Conservation (phyloP, 495 filamentous ascomycete species). For the Lepraria neglecta region DNA sequence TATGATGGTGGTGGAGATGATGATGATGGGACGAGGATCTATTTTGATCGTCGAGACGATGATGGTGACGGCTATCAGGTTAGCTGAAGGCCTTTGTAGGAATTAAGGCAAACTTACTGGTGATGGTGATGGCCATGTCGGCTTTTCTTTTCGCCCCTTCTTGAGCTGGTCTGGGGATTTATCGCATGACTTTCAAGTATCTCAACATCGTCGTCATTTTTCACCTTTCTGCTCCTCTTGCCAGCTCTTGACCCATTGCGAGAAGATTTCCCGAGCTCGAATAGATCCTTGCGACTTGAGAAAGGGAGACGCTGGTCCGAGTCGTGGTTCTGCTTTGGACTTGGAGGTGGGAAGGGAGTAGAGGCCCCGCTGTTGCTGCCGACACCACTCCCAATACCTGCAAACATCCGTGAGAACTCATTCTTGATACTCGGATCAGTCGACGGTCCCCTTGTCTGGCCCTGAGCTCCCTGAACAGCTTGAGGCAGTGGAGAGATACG, state of each 20-base stretch:
- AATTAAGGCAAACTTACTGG: constrained; percentile 41
- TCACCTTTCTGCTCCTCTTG: constrained; percentile 48
- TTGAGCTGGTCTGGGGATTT: constrained; percentile 44
- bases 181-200: constrained; percentile 51
- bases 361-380: constrained; percentile 52
- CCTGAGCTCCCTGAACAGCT: constrained; percentile 86
- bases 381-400: constrained; percentile 81
- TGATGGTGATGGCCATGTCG: constrained; percentile 53
- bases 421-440: constrained; percentile 83
- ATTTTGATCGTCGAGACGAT: constrained; percentile 64
- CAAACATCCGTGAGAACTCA: constrained; percentile 87
- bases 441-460: constrained; percentile 63
- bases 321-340: constrained; percentile 48
- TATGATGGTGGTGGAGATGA: constrained; percentile 53
- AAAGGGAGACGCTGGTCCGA: constrained; percentile 21
- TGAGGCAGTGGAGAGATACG: constrained; percentile 77
- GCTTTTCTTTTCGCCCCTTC: constrained; percentile 49
- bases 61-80: constrained; percentile 62
- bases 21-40: constrained; percentile 38
- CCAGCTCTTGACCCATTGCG: constrained; percentile 50
- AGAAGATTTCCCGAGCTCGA: constrained; percentile 34
- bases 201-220: constrained; percentile 52
- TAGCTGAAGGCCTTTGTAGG: constrained; percentile 21
- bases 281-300: constrained; percentile 29
- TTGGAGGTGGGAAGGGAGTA: constrained; percentile 49